Evolutionary conservation across 768 basidiomycete genomes (phyloP), one percentile per base, ranked within the genome.

Genomic region (Tricholoma sp.): DNA sequence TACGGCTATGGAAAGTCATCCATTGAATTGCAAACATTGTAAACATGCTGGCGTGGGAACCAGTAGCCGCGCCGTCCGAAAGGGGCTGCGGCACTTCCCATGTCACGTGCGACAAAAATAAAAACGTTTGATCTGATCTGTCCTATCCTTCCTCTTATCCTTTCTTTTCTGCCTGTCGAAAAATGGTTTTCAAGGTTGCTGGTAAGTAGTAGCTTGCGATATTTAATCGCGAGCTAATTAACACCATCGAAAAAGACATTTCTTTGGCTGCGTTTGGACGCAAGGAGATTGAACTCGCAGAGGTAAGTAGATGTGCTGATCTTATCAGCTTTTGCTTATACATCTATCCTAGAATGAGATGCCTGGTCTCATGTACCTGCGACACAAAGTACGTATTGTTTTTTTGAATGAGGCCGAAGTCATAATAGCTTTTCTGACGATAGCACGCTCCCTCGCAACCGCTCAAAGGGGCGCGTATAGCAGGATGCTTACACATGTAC

Each of bases 241-340:
- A 28, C 56, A 33, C 32, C 13, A 39, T 28, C 41, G 33, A 54
- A 52, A 9, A 45, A 92, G 94, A 94, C 70, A 79, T 96, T 67
- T 98, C 95, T 67, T 91, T 99, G 70, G 97, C 97, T 70, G 96
- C 96, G 58, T 99, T 98, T 76, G 94, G 96, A 75, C 94, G 96
- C 80, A 99, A 99, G 80, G 96, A 99, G 80, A 92, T 99, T 67
- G 88, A 96, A 79, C 91, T 99, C 74, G 96, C 96, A 61, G 96
- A 99, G 88, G 95, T 96, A 53, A 42, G 41, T 61, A 52, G 45
- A 55, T 58, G 55, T 17, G 55, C 17, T 56, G 52, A 57, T 57
- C 36, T 52, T 34, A 37, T 57, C 53, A 36, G 45, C 18, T 33
- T 60, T 53, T 56, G 52, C 52, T 57, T 20, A 59, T 49, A 55